These are phyloP conservation scores for Tulasnella sp. DNA, from an alignment of 768 basidiomycete species.

Conservation along the genomic window DNA sequence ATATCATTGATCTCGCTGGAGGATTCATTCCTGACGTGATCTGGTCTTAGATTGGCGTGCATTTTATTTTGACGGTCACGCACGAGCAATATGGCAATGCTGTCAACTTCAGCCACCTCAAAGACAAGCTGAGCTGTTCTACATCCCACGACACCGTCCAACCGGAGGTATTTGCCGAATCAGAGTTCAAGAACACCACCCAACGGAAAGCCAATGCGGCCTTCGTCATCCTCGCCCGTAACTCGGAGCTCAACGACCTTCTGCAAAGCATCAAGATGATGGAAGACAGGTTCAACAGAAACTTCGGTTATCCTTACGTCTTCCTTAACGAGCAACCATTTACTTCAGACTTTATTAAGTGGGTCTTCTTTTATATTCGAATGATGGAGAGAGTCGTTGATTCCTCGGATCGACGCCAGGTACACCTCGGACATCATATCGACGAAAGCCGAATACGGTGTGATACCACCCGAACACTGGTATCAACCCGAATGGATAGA, in stretches of 20 bases:
- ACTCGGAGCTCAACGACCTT: constrained; percentile 52
- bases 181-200: constrained; percentile 23
- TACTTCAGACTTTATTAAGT: constrained; percentile 63
- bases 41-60: constrained; percentile 46
- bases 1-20: not conserved
- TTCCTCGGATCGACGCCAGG: constrained; percentile 22
- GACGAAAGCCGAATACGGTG: constrained; percentile 52
- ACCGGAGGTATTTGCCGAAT: constrained; percentile 27
- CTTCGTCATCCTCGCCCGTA: constrained; percentile 71
- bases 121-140: constrained; percentile 19
- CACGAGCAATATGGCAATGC: constrained; percentile 43
- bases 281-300: constrained; percentile 82
- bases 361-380: not conserved
- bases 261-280: constrained; percentile 61
- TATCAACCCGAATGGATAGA: constrained; percentile 73
- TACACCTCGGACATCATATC: constrained; percentile 48
- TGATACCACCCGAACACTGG: constrained; percentile 58
- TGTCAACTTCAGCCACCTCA: constrained; percentile 40
- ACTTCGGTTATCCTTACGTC: constrained; percentile 72
- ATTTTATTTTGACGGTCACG: constrained; percentile 48
- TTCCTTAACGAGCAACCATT: constrained; percentile 78
- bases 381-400: not conserved
- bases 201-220: constrained; percentile 66
- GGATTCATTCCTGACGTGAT: not conserved
- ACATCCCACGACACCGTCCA: constrained; percentile 46